These are phyloP conservation scores for Lanzia echinophila DNA, from an alignment of 2,329 filamentous ascomycete genomes.

Conservation along the genomic window DNA sequence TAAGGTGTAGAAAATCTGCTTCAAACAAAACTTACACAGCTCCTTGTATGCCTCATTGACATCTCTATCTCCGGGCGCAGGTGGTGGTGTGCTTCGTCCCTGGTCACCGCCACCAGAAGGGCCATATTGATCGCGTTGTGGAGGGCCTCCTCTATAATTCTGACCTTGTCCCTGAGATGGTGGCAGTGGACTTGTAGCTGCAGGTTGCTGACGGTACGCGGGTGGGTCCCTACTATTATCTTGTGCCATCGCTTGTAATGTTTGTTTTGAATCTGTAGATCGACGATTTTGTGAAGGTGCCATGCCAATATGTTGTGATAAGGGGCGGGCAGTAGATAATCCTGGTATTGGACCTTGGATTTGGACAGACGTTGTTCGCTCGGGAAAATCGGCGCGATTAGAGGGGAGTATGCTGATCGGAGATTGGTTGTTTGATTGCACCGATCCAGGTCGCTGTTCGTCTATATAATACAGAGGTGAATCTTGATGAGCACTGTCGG, in stretches of 20 bases:
- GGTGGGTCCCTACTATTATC: slow-evolving; percentile 27
- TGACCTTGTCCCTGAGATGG: slow-evolving; percentile 17
- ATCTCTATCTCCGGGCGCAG: slow-evolving; percentile 26
- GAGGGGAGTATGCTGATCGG: slow-evolving; percentile 15
- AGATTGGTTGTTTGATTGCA: slow-evolving; percentile 27
- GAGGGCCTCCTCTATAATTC: slow-evolving; percentile 29
- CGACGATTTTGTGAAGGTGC: slow-evolving; percentile 27
- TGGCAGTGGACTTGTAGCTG: slow-evolving; percentile 20
- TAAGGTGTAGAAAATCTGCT: neutral
- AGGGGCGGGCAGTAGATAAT: slow-evolving; percentile 13
- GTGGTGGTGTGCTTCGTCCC: slow-evolving; percentile 42
- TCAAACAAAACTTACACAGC: slow-evolving; percentile 32
- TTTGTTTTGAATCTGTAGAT: slow-evolving; percentile 26
- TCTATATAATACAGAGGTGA: slow-evolving; percentile 38
- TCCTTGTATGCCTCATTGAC: slow-evolving; percentile 36
- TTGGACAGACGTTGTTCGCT: slow-evolving; percentile 23
- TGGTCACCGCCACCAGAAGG: slow-evolving; percentile 30
- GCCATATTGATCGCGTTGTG: slow-evolving; percentile 28
- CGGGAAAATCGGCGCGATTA: slow-evolving; percentile 22
- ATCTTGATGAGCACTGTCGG: slow-evolving; percentile 55
- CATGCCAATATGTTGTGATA: slow-evolving; percentile 25
- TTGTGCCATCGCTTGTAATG: slow-evolving; percentile 17
- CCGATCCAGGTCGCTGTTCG: slow-evolving; percentile 26
- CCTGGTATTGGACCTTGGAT: slow-evolving; percentile 15
- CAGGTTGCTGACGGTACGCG: slow-evolving; percentile 23